Base-by-base conservation (phyloP, 2,329 filamentous ascomycete genomes). In the Pseudogymnoascus sp. region DNA sequence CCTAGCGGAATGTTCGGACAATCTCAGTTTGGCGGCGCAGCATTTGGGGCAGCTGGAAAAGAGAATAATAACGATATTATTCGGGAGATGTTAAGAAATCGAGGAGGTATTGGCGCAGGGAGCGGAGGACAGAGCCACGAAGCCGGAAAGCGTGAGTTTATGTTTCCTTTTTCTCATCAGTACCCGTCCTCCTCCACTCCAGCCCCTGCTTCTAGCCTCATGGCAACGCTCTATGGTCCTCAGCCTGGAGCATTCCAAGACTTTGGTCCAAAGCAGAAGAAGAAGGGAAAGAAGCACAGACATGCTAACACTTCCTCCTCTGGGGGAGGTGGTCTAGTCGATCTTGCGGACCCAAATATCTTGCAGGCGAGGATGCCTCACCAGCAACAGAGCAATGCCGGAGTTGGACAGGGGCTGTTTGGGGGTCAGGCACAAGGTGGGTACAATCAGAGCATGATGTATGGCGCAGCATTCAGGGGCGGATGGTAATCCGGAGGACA, bases 281-380 rank as follows among this genome's bases (percentile, higher is more conserved):
- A 96, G 87, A 96, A 96, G 91, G 92, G 92, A 83, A 97, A 96
- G 87, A 97, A 97, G 91, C 93, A 97, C 85, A 96, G 93, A 88
- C 93, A 97, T 88, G 93, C 92, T 95, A 96, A 97, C 91, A 97
- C 93, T 93, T 96, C 93, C 90, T 97, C 93, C 87, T 96, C 92
- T 87, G 90, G 90, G 83, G 93, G 92, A 86, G 91, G 91, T 90
- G 93, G 91, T 83, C 87, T 97, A 93, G 93, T 96, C 83, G 93
- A 97, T 96, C 91, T 96, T 93, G 91, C 90, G 84, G 93, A 97
- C 91, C 93, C 93, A 85, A 96, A 91, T 85, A 97, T 97, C 85
- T 87, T 97, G 84, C 93, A 96, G 83, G 91, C 91, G 79, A 91
- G 93, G 85, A 89, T 96, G 84, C 93, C 96, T 80, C 90, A 95